Conservation (phyloP, 2,329 filamentous ascomycete genomes). For the Trichoderma polysporum region DNA sequence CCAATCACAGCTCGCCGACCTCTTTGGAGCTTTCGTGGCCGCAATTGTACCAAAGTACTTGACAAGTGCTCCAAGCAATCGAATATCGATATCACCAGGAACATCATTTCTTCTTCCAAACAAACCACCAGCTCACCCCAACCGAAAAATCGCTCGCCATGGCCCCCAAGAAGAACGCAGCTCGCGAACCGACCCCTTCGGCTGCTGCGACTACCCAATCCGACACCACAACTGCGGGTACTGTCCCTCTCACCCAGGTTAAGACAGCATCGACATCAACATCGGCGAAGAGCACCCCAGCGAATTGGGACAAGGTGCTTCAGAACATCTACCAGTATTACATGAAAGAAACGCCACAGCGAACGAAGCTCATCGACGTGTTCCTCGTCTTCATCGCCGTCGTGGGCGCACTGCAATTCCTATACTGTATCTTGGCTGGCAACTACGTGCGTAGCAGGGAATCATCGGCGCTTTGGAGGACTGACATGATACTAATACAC, state of each 20-base stretch:
- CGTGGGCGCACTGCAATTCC: constrained; percentile 86
- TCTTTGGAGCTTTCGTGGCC: constrained; percentile 42
- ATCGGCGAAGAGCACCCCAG: constrained; percentile 25
- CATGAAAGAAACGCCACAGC: constrained; percentile 76
- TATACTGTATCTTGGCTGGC: constrained; percentile 86
- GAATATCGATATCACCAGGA: constrained; percentile 10
- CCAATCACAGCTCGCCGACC: constrained; percentile 34
- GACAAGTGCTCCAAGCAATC: not conserved
- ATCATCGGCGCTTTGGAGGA: not conserved
- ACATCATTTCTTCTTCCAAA: not conserved
- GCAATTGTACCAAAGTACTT: constrained; percentile 21
- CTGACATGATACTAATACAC: not conserved
- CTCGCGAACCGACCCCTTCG: constrained; percentile 35
- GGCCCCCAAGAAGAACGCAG: constrained; percentile 52
- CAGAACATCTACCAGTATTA: constrained; percentile 76
- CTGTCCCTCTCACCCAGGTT: constrained; percentile 26
- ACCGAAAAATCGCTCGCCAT: constrained; percentile 33
- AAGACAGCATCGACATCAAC: constrained; percentile 23
- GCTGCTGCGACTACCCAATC: constrained; percentile 34
- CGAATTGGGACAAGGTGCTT: constrained; percentile 59
- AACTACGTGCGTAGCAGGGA: constrained; percentile 74
- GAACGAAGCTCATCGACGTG: constrained; percentile 85
- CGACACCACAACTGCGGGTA: constrained; percentile 31
- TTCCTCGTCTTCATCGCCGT: constrained; percentile 87
- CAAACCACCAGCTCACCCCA: constrained; percentile 1